Evolutionary conservation across 352 stramenopile species (phyloP).

Genomic region (Pythium aphanidermatum): DNA sequence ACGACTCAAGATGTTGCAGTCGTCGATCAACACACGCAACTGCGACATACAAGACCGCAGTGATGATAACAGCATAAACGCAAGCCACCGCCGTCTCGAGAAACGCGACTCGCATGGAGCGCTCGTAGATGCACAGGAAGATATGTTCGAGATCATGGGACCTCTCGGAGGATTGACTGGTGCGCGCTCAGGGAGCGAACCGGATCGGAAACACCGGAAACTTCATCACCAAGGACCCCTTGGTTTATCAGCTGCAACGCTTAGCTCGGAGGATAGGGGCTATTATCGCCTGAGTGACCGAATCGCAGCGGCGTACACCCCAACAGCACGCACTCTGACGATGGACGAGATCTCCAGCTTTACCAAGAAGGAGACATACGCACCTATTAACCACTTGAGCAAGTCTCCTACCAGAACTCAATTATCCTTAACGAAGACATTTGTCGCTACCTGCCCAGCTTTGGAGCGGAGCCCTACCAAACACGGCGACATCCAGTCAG

Average conservation of each 20-base stretch:
- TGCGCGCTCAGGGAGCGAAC: conserved; percentile 13
- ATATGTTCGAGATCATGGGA: conserved; percentile 64
- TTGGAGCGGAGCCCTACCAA: no score
- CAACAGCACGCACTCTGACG: conserved; percentile 51
- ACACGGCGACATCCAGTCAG: background rate
- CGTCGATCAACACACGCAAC: conserved; percentile 73
- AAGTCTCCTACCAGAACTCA: conserved; percentile 24
- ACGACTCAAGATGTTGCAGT: conserved; percentile 78
- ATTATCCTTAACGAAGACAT: conserved; percentile 30
- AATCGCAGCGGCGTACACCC: conserved; percentile 72
- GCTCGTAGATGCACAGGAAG: conserved; percentile 23
- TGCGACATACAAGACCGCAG: conserved; percentile 53
- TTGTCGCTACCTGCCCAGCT: conserved; percentile 43
- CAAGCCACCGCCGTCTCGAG: conserved; percentile 5
- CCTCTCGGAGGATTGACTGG: conserved; percentile 67
- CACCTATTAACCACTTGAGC: conserved; percentile 28
- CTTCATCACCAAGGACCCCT: conserved; percentile 1
- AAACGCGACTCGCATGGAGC: conserved; percentile 20
- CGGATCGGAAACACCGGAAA: conserved; percentile 26
- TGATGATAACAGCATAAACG: background rate
- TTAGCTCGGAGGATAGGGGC: conserved; percentile 42
- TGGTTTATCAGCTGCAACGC: conserved; percentile 6
- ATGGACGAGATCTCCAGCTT: conserved; percentile 69
- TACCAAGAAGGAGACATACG: conserved; percentile 41
- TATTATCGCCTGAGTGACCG: conserved; percentile 83